Base-by-base conservation (phyloP, 306 rosid species). In the Herpetospermum pedunculosum region DNA sequence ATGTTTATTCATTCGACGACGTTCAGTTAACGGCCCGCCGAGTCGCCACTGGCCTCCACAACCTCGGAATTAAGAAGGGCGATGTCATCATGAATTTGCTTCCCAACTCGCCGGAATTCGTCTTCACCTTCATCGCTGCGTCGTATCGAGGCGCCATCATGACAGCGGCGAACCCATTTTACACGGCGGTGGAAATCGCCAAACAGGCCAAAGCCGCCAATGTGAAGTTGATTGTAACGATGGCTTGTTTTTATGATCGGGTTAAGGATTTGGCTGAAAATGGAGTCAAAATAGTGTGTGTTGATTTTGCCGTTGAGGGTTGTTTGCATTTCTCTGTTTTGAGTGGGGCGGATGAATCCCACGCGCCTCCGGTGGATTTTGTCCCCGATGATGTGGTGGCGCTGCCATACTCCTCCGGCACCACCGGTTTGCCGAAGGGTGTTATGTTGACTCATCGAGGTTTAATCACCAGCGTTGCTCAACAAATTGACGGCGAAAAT, bases 381-480 rank as follows among this genome's bases (percentile, higher is more conserved):
- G 7, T 32, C 0, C 59, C 83, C 0, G 65, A 88, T 21, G 96
- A 92, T 8, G 92, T 83, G 58, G 91, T 92, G 16, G 92, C 96
- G 2, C 49, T 92, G n/a, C 98, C 96, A 0, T 92, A 92, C 30
- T 92, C 92, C 3, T 92, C 96, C 0, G 92, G 96, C 4, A 92
- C 96, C 2, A 92, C 91, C 0, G 96, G 98, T 1, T 54, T 92
- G 2, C 92, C 98, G 4, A 92, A 90, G 34, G 96, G 96, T 1
- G 98, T 92, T 47, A 90, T 92, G 98, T 23, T 92, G 12, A 90
- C 92, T 1, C 98, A 90, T 81, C 90, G 83, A 50, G 91, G 98
- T 1, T 43, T 90, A 2, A 91, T 92, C 16, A 90, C 88, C 0
- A 87, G 96, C 62, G 89, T 90, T 6, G 86, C 84, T 0, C 96